Evolutionary conservation across 345 rosid species (phyloP).

Genomic region (Sonneratia alba): DNA sequence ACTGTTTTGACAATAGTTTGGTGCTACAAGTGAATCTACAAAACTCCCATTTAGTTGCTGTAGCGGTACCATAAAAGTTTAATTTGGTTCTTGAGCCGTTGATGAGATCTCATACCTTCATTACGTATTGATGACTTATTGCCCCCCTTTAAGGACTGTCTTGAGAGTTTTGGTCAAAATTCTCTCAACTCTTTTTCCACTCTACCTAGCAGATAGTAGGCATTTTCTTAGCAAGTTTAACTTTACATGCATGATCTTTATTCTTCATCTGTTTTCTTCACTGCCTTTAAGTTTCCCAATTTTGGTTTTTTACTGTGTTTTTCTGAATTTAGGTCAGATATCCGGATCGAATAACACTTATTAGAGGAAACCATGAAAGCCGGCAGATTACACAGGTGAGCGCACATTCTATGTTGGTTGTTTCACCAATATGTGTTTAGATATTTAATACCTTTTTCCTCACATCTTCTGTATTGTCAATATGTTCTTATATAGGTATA

Average conservation of each 20-base stretch:
- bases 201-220: too few species aligned
- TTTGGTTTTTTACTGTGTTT: constrained; percentile 13
- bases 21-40: neutral
- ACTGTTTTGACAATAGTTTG: neutral
- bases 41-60: neutral
- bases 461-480: neutral
- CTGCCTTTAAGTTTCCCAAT: neutral
- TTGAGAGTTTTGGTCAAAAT: neutral
- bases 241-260: neutral
- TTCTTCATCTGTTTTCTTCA: neutral
- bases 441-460: neutral
- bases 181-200: neutral
- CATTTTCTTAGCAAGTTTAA: too few species aligned
- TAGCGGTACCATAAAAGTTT: neutral
- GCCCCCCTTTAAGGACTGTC: neutral
- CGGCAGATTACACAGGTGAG: constrained; percentile 95
- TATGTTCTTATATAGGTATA: constrained; percentile 48
- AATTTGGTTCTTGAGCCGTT: neutral
- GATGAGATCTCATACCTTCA: neutral
- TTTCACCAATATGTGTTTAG: neutral
- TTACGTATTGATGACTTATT: neutral
- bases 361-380: constrained; percentile 95
- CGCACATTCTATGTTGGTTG: neutral
- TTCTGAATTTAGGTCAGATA: constrained; percentile 66
- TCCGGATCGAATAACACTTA: constrained; percentile 92